Conservation (phyloP, 768 basidiomycete species). For the Hygrophoropsis aurantiaca region DNA sequence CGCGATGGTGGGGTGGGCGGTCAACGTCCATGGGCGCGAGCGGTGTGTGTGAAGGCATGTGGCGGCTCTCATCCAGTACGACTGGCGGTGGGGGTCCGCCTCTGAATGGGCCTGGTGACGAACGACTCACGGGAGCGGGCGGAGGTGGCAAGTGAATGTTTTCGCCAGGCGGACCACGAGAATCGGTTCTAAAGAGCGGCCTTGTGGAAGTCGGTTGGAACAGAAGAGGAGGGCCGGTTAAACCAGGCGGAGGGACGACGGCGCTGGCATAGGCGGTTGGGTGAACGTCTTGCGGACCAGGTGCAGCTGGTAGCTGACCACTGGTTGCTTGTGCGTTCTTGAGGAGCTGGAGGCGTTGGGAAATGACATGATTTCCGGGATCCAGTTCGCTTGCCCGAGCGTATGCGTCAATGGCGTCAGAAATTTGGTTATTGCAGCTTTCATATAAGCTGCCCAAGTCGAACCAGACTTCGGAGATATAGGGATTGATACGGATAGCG, state of each 20-base stretch:
- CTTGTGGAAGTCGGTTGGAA: conserved; percentile 46
- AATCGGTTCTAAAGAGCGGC: conserved; percentile 64
- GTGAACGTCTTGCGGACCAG: conserved; percentile 93
- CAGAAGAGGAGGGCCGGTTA: conserved; percentile 67
- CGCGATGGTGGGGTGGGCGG: conserved; percentile 53
- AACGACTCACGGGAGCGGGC: conserved; percentile 43
- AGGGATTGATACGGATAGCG: conserved; percentile 97
- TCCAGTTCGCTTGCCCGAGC: conserved; percentile 94
- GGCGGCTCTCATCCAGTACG: conserved; percentile 73
- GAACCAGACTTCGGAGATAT: conserved; percentile 82
- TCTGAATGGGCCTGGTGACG: conserved; percentile 73
- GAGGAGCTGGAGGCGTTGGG: conserved; percentile 74
- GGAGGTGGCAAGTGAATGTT: conserved; percentile 56
- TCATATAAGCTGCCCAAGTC: conserved; percentile 97
- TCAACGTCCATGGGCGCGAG: conserved; percentile 81
- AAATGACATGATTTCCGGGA: conserved; percentile 79
- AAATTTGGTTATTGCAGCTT: conserved; percentile 98
- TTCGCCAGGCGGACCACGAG: conserved; percentile 51
- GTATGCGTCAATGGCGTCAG: conserved; percentile 98
- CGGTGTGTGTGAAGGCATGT: conserved; percentile 62
- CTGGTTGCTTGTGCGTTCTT: conserved; percentile 78
- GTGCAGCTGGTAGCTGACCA: conserved; percentile 77
- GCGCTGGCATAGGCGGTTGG: conserved; percentile 90
- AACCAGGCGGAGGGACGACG: conserved; percentile 66
- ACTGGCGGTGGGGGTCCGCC: conserved; percentile 85